phyloP scores from a whole-genome alignment of 306 rosid species.

The Lathyrus aphaca region DNA sequence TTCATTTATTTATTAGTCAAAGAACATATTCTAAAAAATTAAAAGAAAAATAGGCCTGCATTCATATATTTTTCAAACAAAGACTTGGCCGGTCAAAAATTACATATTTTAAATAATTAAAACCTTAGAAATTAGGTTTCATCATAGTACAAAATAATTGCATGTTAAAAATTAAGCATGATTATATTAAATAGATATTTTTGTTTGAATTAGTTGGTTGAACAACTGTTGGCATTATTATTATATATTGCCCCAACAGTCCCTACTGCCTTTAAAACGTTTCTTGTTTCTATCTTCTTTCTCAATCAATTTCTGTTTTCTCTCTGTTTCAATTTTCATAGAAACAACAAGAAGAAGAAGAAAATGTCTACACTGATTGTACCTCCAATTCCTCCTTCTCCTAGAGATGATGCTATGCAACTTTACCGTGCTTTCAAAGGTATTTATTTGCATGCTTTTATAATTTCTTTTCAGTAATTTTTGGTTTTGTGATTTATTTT shows the following conservation, averaged over 20 bases:
- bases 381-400: constrained; percentile 65
- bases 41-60: too few species aligned
- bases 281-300: background rate
- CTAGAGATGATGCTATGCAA: constrained; percentile 70
- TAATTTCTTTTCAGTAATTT: background rate
- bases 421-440: constrained; percentile 90
- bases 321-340: background rate
- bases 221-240: background rate
- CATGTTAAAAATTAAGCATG: too few species aligned
- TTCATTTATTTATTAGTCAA: too few species aligned
- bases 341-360: background rate
- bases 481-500: background rate
- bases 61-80: background rate
- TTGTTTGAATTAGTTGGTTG: background rate
- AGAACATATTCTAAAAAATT: too few species aligned
- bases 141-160: too few species aligned
- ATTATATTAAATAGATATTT: background rate
- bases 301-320: background rate
- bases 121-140: too few species aligned
- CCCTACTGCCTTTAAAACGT: background rate
- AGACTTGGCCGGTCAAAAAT: background rate
- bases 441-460: constrained; percentile 4
- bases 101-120: too few species aligned
- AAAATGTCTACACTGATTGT: constrained; percentile 54
- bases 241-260: background rate